Base-by-base conservation (phyloP, 306 rosid species). In the apple (Malus domestica) region DNA sequence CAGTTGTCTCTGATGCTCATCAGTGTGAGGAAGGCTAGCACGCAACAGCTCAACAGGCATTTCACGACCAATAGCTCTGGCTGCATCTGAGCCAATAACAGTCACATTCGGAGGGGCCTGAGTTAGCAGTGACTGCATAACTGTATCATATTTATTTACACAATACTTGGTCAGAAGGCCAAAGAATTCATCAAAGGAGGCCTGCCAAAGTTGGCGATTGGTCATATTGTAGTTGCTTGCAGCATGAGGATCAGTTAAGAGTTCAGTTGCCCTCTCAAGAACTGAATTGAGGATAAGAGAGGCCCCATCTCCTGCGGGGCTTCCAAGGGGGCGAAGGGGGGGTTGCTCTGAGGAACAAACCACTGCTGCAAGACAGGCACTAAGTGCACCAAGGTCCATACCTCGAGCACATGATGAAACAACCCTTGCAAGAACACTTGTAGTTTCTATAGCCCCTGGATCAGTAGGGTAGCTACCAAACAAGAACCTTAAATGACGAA, bases 21-120 rank as follows among this genome's bases (percentile, higher is more conserved):
- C 82, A 0, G 99, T 96, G 84, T 96, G 98, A 74, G 98, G 99
- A 76, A 96, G 89, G 75, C 99, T 92, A 16, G 99, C 97, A 3
- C 94, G 97, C 35, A 96, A 78, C 29, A 96, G 93, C 84, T 93
- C 99, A 73, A 96, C 96, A 10, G 99, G 99, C 98, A 96, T 89
- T 89, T 96, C 99, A 76, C 42, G 81, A 62, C 89, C 83, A 64
- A 96, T 89, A 42, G 98, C 88, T 82, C 81, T 81, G 49, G 97
- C 88, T 33, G 86, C 89, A 70, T 96, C 99, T 12, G 93, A 51
- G 44, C 84, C 97, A 61, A 83, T 80, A 65, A 51, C 70, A 10
- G 86, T 87, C 82, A 83, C 74, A 79, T 85, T 86, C 70, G 87
- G 71, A 72, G 87, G 80, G 66, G 89, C 87, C 81, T 88, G 92